A percentile compares a stretch with the other conserved stretches of the same genome.
Evolutionary conservation across 2,329 filamentous ascomycete species (phyloP).

Genomic region (Proliferodiscus dingleyae): DNA sequence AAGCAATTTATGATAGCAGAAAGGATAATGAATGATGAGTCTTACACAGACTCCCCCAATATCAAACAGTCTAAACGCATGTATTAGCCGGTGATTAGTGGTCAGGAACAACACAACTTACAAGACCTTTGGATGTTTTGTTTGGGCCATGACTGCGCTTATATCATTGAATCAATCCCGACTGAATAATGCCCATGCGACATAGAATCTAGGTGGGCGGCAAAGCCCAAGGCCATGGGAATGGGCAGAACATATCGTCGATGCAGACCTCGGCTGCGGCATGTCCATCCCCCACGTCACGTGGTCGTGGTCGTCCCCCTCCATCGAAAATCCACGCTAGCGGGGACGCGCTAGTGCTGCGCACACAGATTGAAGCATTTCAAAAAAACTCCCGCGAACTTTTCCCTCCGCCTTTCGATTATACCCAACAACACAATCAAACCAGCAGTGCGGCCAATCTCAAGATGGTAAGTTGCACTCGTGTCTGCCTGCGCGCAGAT

Average conservation of each 20-base stretch:
- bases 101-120: constrained; percentile 6
- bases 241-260: background rate
- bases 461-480: constrained; percentile 64
- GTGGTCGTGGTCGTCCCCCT: constrained; percentile 3
- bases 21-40: constrained; percentile 26
- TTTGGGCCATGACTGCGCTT: constrained; percentile 35
- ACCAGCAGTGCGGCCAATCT: constrained; percentile 34
- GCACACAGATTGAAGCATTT: constrained; percentile 5
- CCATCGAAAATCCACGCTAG: constrained; percentile 10
- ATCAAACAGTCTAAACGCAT: constrained; percentile 62
- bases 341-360: constrained; percentile 7
- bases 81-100: constrained; percentile 10
- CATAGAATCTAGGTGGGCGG: constrained; percentile 17
- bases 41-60: constrained; percentile 95
- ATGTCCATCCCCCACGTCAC: background rate
- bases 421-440: constrained; percentile 38
- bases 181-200: constrained; percentile 28
- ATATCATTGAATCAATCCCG: constrained; percentile 25
- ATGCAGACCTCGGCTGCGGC: background rate
- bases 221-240: background rate
- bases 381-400: constrained; percentile 10
- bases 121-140: constrained; percentile 62
- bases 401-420: constrained; percentile 4
- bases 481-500: constrained; percentile 9
- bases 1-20: too few relatives aligned